Conservation (phyloP, 1,139 yeast genomes). For the Hyphopichia pseudoburtonii region DNA sequence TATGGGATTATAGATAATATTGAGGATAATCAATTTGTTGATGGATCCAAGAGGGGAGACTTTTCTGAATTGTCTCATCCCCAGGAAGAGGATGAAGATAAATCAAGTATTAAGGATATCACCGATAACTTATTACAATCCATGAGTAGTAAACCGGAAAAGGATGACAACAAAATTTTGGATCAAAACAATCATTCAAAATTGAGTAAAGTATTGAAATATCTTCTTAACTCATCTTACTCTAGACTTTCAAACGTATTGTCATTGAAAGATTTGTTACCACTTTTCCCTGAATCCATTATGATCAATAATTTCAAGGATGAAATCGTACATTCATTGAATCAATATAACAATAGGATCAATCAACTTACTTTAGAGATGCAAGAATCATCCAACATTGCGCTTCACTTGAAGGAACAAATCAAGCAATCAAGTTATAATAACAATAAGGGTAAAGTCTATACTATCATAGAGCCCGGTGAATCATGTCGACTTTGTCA, state of each 20-base stretch:
- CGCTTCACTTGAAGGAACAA: conserved; percentile 61
- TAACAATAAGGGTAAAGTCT: conserved; percentile 37
- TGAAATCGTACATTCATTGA: conserved; percentile 77
- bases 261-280: conserved; percentile 77
- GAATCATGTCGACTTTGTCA: conserved; percentile 77
- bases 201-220: conserved; percentile 24
- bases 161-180: conserved; percentile 2
- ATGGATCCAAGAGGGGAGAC: neutral
- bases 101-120: conserved; percentile 5
- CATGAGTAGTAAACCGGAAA: conserved; percentile 1
- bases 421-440: conserved; percentile 49
- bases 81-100: conserved; percentile 3
- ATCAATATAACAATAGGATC: conserved; percentile 67
- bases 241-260: conserved; percentile 29
- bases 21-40: conserved; percentile 10
- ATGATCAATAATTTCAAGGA: conserved; percentile 82
- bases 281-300: conserved; percentile 79
- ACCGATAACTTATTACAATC: conserved; percentile 10
- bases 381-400: conserved; percentile 67
- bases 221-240: conserved; percentile 26
- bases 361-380: conserved; percentile 68
- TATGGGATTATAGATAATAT: conserved; percentile 20
- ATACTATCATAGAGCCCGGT: conserved; percentile 70
- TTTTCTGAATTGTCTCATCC: too few species aligned
- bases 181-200: conserved; percentile 7